Evolutionary conservation across 495 filamentous ascomycete genomes (phyloP).

Genomic region (Physcia stellaris): DNA sequence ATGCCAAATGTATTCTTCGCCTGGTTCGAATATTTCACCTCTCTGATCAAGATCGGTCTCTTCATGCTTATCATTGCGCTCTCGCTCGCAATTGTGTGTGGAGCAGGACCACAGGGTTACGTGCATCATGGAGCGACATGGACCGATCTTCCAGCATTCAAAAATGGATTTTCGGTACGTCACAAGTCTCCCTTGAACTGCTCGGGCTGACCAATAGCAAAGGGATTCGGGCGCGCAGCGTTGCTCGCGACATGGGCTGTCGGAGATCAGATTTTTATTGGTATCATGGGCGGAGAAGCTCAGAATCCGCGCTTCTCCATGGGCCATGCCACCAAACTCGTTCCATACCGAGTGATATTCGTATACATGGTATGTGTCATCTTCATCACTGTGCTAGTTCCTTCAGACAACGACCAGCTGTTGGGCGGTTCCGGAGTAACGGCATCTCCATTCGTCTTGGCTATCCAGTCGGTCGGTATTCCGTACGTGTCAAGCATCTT

Average conservation of each 20-base stretch:
- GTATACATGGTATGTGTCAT: constrained; percentile 20
- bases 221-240: constrained; percentile 15
- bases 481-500: constrained; percentile 16
- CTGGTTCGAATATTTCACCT: constrained; percentile 21
- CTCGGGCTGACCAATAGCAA: background rate
- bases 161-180: constrained; percentile 20
- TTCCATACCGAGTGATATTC: constrained; percentile 20
- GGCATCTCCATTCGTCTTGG: constrained; percentile 25
- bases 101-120: constrained; percentile 18
- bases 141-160: constrained; percentile 12
- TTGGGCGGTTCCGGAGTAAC: constrained; percentile 19
- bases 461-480: constrained; percentile 18
- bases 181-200: background rate
- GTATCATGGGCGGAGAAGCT: constrained; percentile 16
- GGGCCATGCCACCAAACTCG: constrained; percentile 18
- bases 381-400: constrained; percentile 19
- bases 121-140: constrained; percentile 20
- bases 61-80: constrained; percentile 21
- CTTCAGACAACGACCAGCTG: constrained; percentile 16
- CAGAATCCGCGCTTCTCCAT: constrained; percentile 19
- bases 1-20: constrained; percentile 19
- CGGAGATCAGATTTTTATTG: constrained; percentile 13
- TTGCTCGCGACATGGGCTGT: constrained; percentile 15
- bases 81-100: constrained; percentile 16
- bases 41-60: constrained; percentile 20